Percentiles rank a stretch among this genome's conserved stretches.
Evolutionary conservation across 208 protist genomes (phyloP).

Genomic region (Leishmania amazonensis): DNA sequence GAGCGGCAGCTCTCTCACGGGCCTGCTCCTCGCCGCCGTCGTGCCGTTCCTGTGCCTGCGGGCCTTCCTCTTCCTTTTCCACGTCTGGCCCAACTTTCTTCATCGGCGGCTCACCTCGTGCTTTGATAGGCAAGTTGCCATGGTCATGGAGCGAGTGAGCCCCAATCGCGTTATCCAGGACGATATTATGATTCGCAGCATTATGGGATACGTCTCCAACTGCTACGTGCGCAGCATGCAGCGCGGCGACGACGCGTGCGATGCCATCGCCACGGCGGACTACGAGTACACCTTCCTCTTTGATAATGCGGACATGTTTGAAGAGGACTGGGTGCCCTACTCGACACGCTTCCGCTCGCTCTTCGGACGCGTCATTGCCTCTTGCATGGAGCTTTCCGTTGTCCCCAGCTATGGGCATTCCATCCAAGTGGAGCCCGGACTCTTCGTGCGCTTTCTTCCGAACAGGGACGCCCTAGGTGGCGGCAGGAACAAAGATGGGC

Average conservation of each 20-base stretch:
- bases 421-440: conserved; percentile 82
- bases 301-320: conserved; percentile 12
- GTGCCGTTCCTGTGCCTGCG: conserved; percentile 37
- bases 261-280: conserved; percentile 23
- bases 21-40: conserved; percentile 40
- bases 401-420: conserved; percentile 40
- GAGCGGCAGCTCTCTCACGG: conserved; percentile 22
- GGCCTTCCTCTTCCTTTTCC: conserved; percentile 41
- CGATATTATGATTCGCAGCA: conserved; percentile 21
- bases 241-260: conserved; percentile 15
- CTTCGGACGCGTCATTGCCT: conserved; percentile 32
- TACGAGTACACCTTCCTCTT: conserved; percentile 33
- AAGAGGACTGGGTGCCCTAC: conserved; percentile 32
- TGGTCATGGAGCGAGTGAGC: conserved; percentile 26
- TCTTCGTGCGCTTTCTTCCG: conserved; percentile 41
- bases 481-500: not conserved
- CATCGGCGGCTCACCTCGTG: conserved; percentile 28
- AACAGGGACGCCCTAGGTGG: conserved; percentile 6
- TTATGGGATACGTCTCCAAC: conserved; percentile 34
- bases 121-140: conserved; percentile 32
- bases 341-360: conserved; percentile 28
- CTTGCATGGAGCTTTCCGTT: conserved; percentile 39
- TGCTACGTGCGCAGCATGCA: conserved; percentile 28
- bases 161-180: conserved; percentile 27
- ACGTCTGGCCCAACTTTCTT: conserved; percentile 51